Evolutionary conservation across 257 asterid genomes (phyloP), one percentile per base, ranked within the genome.

Genomic region (Ajuga chamaepitys): DNA sequence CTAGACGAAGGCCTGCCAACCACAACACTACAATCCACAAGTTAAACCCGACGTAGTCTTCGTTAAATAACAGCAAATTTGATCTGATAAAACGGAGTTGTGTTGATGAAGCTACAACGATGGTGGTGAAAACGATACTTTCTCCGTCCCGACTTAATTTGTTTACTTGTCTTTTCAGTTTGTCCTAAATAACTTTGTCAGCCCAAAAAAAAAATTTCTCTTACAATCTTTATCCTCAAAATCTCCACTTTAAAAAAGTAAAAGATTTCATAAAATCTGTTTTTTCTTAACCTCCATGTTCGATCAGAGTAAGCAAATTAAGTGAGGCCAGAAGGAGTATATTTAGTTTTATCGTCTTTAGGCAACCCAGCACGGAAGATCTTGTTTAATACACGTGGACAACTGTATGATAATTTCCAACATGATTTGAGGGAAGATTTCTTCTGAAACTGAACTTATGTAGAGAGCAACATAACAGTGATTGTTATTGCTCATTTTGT

Each of bases 31-130:
- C 12, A 56, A 34, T 52, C 56, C 53, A 60, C 53, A 65, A 37
- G 37, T 6, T 20, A 26, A 62, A 70, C 25, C 12, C 55, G 70
- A 71, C 62, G 22, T 38, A 67, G 73, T 78, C 80, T 45, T 76
- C 74, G 86, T 81, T 75, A 81, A 69, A 66, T 78, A 81, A 81
- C 83, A 68, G 72, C 55, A 72, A 73, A 72, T 53, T 16, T 45
- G 32, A 62, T 66, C 51, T 14, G 62, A 62, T 52, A 67, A 45
- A 45, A 34, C 34, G 35, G 28, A 45, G n/a, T 28, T 67, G 75
- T 81, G 80, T 72, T 65, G 56, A 1, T 68, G 81, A 74, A 81
- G 86, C 74, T 72, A 53, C 8, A 24, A 6, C 8, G 20, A 57
- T 24, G n/a, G n/a, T n/a, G n/a, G n/a, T n/a, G n/a, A n/a, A n/a